phyloP scores from a whole-genome alignment of 2,329 filamentous ascomycete species.

The Orbilia quercus region DNA sequence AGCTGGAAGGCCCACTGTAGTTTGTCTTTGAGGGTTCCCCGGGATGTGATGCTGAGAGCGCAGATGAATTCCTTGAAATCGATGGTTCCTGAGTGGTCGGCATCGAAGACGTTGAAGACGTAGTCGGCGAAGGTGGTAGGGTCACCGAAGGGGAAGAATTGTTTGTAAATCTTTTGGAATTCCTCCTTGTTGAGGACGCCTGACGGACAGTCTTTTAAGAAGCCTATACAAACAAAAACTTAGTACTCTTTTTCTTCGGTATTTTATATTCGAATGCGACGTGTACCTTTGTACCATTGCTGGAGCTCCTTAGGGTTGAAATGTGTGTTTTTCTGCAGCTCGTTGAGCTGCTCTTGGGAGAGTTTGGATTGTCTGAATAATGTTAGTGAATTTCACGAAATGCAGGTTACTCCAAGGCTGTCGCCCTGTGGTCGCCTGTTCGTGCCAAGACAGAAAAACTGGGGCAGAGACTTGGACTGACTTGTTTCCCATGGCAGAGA shows the following conservation, averaged over 20 bases:
- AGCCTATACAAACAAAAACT: no score
- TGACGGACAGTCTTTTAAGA: conserved; percentile 96
- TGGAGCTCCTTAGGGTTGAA: conserved; percentile 99
- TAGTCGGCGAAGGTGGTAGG: conserved; percentile 98
- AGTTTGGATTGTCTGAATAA: no score
- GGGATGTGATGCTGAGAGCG: conserved; percentile 93
- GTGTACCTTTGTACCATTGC: conserved; percentile 99
- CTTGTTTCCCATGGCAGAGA: conserved; percentile 51
- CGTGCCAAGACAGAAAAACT: conserved; percentile 48
- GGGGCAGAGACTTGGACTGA: conserved; percentile 35
- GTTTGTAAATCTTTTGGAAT: conserved; percentile 99
- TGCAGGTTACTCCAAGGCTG: no score
- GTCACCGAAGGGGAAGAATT: conserved; percentile 99
- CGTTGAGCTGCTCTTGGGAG: conserved; percentile 91
- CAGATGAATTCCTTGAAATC: conserved; percentile 99
- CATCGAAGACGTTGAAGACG: conserved; percentile 98
- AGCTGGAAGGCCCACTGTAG: conserved; percentile 99
- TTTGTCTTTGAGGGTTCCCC: conserved; percentile 99
- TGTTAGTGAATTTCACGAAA: no score
- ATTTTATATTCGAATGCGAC: no score
- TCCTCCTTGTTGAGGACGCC: conserved; percentile 98
- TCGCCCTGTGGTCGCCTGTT: no score
- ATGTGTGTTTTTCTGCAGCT: conserved; percentile 95
- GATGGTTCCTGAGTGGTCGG: conserved; percentile 95
- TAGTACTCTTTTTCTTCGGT: no score